Conservation (phyloP, 768 basidiomycete genomes). For the Russula lepida region DNA sequence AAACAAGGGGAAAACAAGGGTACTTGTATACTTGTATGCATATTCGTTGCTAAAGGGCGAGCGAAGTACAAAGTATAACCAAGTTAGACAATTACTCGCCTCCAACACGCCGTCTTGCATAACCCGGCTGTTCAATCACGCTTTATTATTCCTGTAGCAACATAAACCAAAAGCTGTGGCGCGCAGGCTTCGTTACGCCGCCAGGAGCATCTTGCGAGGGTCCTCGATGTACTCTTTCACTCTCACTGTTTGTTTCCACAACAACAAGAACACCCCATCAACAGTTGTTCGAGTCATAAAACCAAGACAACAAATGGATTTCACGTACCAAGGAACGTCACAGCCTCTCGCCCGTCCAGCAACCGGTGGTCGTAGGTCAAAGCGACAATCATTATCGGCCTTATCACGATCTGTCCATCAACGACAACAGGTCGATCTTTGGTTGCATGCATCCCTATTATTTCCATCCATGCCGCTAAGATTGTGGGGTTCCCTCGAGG, state of each 20-base stretch:
- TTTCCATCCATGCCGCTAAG: not conserved
- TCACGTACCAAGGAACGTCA: slow-evolving; percentile 89
- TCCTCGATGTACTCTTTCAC: slow-evolving; percentile 51
- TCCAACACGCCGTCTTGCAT: not conserved
- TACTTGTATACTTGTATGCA: not conserved
- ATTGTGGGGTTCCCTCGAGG: slow-evolving; percentile 10
- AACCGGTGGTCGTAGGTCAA: slow-evolving; percentile 94
- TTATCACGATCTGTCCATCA: slow-evolving; percentile 90
- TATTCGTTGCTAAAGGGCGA: not conserved
- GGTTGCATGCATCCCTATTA: slow-evolving; percentile 84
- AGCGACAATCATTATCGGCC: slow-evolving; percentile 93
- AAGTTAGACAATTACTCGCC: slow-evolving; percentile 8
- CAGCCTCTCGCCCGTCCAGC: slow-evolving; percentile 91
- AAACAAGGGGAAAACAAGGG: not conserved
- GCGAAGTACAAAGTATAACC: slow-evolving; percentile 11
- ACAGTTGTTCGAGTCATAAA: not conserved
- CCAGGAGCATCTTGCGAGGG: slow-evolving; percentile 37
- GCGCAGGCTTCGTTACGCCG: slow-evolving; percentile 10
- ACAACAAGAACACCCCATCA: slow-evolving; percentile 9
- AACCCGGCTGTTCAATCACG: not conserved
- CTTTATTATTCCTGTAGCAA: not conserved
- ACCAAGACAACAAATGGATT: slow-evolving; percentile 3
- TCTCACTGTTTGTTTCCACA: slow-evolving; percentile 30
- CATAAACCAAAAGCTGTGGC: not conserved
- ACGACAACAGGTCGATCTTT: slow-evolving; percentile 88